phyloP scores from a whole-genome alignment of 2,329 filamentous ascomycete species.

The Pseudogymnoascus sp. region DNA sequence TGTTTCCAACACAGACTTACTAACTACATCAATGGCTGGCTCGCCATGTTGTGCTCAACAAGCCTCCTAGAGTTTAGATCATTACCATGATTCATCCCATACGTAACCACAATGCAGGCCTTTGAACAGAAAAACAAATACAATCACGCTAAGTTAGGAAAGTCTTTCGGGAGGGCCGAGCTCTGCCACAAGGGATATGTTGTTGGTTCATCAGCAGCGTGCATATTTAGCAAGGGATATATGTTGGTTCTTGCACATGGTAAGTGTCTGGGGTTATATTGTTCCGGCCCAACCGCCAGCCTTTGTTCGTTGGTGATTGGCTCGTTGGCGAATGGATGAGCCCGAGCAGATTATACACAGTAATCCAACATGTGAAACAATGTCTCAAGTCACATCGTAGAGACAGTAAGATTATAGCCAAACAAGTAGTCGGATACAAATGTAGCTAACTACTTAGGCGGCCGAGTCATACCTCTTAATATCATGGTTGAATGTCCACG shows the following conservation, averaged over 20 bases:
- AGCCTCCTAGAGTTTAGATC: background rate
- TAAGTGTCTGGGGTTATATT: background rate
- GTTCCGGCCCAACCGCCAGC: background rate
- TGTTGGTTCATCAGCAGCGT: background rate
- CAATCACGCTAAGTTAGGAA: background rate
- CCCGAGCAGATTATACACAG: background rate
- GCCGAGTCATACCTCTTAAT: background rate
- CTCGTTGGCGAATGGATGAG: background rate
- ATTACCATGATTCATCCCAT: background rate
- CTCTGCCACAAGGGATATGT: background rate
- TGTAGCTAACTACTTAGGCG: background rate
- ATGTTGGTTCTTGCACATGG: background rate
- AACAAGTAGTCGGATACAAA: background rate
- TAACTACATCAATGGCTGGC: background rate
- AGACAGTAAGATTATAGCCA: background rate
- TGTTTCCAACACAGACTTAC: background rate
- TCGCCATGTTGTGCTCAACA: background rate
- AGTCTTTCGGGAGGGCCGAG: background rate
- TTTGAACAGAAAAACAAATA: background rate
- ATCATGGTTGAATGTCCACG: background rate
- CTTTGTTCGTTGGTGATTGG: background rate
- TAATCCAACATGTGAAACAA: background rate
- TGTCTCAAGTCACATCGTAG: background rate
- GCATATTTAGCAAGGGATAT: background rate
- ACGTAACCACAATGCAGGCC: background rate